Evolutionary conservation across 129 eudicot genomes (phyloP), one percentile per base, ranked within the genome.

Genomic region (Apium graveolens): DNA sequence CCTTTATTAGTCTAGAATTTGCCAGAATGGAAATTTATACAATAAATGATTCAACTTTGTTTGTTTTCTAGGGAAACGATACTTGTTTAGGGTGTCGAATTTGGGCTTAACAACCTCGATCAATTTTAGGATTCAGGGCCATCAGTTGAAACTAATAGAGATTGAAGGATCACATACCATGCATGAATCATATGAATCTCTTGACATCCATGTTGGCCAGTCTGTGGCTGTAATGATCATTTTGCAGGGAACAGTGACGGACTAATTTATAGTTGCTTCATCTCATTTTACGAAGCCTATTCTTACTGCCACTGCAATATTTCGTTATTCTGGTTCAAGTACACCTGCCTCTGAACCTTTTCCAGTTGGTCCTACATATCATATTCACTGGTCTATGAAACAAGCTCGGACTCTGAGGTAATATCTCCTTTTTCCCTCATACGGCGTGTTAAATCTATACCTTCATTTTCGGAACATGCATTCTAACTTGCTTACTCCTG

Each of bases 171-270:
- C n/a, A n/a, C n/a, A n/a, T n/a, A n/a, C n/a, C n/a, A 70, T 86
- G 80, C 92, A 89, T 66, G 86, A 89, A 70, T 17, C 69, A 9
- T 93, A 93, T 42, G 94, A 91, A 66, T 91, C 98, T 9, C 86
- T 93, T 4, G 98, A 93, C 79, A 77, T 93, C 82, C 98, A 93
- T 80, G 91, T 84, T 1, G 97, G 98, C 48, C 98, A 93, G 84
- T 91, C 97, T 5, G 74, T 87, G 75, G 82, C 98, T 48, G 82
- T 93, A 80, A 74, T 93, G 82, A 96, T 90, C 49, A 89, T 85
- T 43, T 49, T 89, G 26, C 17, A 86, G 37, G 87, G 78, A 46
- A 49, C 81, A 7, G 74, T 77, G 34, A 89, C 84, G 62, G 97
- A 91, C 90, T 91, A 87, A 45, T 83, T 78, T 89, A 82, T 90